These are phyloP conservation scores for Capsaspora owczarzaki DNA, from an alignment of 78 protist genomes.

Conservation along the genomic window DNA sequence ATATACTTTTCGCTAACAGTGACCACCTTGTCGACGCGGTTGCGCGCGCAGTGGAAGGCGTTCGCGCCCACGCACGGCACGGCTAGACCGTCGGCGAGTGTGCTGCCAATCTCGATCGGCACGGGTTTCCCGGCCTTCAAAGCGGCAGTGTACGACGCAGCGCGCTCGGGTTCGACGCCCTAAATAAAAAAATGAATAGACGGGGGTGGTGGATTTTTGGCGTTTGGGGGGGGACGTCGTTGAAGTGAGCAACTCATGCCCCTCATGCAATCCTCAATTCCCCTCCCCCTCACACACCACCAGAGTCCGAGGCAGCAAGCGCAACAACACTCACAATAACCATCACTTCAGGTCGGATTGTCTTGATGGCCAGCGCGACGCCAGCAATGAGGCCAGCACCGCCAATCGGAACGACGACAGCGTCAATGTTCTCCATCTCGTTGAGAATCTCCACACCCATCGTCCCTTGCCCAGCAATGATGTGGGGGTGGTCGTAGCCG, in stretches of 20 bases:
- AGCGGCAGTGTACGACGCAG: constrained; percentile 35
- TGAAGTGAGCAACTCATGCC: no score
- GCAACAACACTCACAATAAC: not conserved
- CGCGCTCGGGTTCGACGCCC: constrained; percentile 60
- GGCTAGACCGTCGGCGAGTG: constrained; percentile 71
- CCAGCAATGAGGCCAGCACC: constrained; percentile 78
- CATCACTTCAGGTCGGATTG: constrained; percentile 28
- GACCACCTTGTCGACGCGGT: constrained; percentile 26
- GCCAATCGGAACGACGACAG: constrained; percentile 61
- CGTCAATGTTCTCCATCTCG: constrained; percentile 58
- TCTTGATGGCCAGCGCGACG: constrained; percentile 52
- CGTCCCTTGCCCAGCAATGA: constrained; percentile 69
- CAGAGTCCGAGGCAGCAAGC: no score
- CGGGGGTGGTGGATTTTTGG: no score
- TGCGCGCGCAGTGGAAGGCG: constrained; percentile 23
- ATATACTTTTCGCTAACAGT: constrained; percentile 33
- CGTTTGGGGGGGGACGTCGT: no score
- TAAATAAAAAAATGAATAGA: no score
- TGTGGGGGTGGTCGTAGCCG: constrained; percentile 54
- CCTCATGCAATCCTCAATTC: no score
- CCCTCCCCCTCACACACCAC: no score
- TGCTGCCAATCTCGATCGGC: constrained; percentile 8
- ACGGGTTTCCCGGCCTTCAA: constrained; percentile 44
- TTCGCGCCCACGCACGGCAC: constrained; percentile 46
- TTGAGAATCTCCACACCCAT: constrained; percentile 61